Percentiles rank a stretch among this genome's conserved stretches.
These are phyloP conservation scores for Kockovaella imperatae DNA, from an alignment of 768 basidiomycete species.

Conservation along the genomic window DNA sequence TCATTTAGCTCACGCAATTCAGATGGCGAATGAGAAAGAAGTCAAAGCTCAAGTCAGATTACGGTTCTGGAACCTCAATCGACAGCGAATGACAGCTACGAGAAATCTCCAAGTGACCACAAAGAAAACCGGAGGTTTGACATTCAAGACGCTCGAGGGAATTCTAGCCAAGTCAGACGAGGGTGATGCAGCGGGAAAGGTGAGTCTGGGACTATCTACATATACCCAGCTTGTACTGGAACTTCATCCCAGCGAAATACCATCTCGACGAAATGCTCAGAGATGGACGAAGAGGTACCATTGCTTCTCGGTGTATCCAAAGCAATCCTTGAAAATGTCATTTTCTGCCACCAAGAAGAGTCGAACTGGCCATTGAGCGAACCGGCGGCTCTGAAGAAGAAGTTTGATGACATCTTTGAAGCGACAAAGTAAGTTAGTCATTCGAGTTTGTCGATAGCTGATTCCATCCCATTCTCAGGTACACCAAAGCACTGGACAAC, in stretches of 20 bases:
- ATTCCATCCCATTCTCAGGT: constrained; percentile 52
- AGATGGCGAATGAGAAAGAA: constrained; percentile 97
- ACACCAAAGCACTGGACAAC: constrained; percentile 90
- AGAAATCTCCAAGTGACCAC: constrained; percentile 84
- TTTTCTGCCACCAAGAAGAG: constrained; percentile 99
- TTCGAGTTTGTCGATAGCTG: neutral
- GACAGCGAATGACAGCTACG: constrained; percentile 79
- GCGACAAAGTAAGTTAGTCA: constrained; percentile 67
- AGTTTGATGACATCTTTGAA: constrained; percentile 99
- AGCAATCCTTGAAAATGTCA: constrained; percentile 97
- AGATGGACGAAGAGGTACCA: constrained; percentile 92
- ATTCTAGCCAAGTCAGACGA: constrained; percentile 67
- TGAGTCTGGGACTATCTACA: constrained; percentile 44
- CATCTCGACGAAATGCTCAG: constrained; percentile 95
- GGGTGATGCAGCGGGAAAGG: constrained; percentile 66
- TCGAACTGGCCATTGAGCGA: constrained; percentile 97
- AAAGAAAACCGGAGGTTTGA: constrained; percentile 78
- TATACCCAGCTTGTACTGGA: neutral
- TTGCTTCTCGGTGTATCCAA: constrained; percentile 89
- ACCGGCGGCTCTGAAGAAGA: constrained; percentile 86
- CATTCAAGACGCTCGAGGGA: constrained; percentile 96
- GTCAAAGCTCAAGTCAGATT: constrained; percentile 98
- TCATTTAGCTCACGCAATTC: neutral
- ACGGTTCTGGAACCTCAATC: constrained; percentile 81
- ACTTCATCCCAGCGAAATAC: constrained; percentile 58